A percentile compares a stretch with the other conserved stretches of the same genome.
phyloP scores from a whole-genome alignment of 1,284 basidiomycete genomes.

The Quambalaria eucalypti region DNA sequence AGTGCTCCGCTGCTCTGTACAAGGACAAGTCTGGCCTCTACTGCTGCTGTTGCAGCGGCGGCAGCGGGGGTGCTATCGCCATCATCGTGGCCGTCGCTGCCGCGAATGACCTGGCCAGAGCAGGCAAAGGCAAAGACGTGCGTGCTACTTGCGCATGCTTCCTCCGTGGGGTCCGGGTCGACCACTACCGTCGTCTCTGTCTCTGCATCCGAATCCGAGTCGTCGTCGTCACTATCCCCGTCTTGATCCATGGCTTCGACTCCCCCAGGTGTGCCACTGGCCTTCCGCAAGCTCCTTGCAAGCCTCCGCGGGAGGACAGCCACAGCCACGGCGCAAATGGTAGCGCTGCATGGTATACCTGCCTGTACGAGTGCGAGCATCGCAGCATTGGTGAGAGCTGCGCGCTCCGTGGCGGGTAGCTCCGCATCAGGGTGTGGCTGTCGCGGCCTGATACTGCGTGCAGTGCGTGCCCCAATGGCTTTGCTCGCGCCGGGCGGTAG shows the following conservation, averaged over 20 bases:
- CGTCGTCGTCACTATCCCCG: not conserved
- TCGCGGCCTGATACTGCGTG: too few relatives aligned
- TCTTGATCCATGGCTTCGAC: conserved; percentile 2
- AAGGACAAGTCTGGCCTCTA: too few relatives aligned
- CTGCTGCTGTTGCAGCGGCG: too few relatives aligned
- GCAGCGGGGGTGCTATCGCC: too few relatives aligned
- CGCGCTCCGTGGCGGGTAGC: not conserved
- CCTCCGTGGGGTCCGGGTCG: conserved; percentile 5
- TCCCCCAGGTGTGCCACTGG: not conserved
- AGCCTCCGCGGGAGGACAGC: not conserved
- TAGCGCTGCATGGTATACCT: not conserved
- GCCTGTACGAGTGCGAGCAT: conserved; percentile 2
- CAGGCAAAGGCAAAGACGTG: conserved; percentile 7
- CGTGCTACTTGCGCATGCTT: not conserved
- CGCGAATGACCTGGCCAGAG: not conserved
- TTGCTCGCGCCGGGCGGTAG: not conserved
- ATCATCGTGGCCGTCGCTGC: too few relatives aligned
- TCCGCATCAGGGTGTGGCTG: conserved; percentile 5
- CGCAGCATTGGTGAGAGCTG: conserved; percentile 5
- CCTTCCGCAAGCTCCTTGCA: not conserved
- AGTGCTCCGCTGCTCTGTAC: too few relatives aligned
- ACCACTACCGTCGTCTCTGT: not conserved
- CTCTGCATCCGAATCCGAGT: not conserved
- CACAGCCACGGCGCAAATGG: not conserved
- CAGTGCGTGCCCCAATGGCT: too few relatives aligned